Conservation (phyloP, 176 grass and related monocot species). For the Dendrocalamus sinicus region DNA sequence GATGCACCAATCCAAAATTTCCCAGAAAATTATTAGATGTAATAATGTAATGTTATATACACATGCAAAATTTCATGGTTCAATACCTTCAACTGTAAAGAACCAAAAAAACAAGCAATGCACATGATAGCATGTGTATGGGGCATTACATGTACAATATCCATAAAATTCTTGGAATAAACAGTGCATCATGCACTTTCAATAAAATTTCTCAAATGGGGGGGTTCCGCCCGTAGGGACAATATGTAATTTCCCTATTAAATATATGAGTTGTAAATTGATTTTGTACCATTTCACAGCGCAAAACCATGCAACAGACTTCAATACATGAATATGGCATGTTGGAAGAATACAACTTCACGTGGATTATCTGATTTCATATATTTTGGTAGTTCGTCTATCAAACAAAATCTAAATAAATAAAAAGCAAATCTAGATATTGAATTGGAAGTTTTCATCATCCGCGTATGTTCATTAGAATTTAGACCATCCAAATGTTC, state of each 20-base stretch:
- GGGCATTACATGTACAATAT: not conserved
- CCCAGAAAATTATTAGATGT: not conserved
- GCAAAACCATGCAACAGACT: not conserved
- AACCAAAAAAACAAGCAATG: not conserved
- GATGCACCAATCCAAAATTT: not conserved
- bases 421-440: not conserved
- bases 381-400: not conserved
- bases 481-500: not conserved
- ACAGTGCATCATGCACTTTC: not conserved
- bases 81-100: not conserved
- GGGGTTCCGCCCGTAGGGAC: not conserved
- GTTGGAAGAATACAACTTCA: constrained; percentile 1
- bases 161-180: not conserved
- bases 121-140: not conserved
- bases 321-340: not conserved
- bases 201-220: not conserved
- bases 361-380: not conserved
- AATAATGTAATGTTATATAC: not conserved
- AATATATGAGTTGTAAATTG: not conserved
- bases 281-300: not conserved
- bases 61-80: not conserved
- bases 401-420: not conserved
- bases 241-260: not conserved
- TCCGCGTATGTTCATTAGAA: not conserved
- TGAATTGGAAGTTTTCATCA: not conserved